Conservation (phyloP, 1,284 basidiomycete genomes). For the Fomitiporia mediterranea region DNA sequence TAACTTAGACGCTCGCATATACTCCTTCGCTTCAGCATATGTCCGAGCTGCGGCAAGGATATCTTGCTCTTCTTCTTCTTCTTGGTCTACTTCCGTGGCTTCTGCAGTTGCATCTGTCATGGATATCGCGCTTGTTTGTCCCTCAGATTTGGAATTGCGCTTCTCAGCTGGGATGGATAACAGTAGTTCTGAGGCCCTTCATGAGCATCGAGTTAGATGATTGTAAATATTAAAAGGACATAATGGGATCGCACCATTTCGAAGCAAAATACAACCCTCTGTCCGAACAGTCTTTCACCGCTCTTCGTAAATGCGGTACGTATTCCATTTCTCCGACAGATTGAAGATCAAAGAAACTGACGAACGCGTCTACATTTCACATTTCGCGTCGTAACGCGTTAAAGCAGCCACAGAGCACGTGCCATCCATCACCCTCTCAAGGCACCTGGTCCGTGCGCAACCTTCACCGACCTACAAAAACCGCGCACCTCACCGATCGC, state of each 20-base stretch:
- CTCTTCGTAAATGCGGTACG: slow-evolving; percentile 22
- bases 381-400: slow-evolving; percentile 1
- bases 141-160: slow-evolving; percentile 19
- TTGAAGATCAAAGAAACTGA: not conserved
- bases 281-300: slow-evolving; percentile 43
- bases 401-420: not conserved
- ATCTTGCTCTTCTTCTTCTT: slow-evolving; percentile 64
- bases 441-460: not conserved
- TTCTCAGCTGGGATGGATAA: slow-evolving; percentile 51
- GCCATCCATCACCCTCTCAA: not conserved
- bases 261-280: slow-evolving; percentile 56
- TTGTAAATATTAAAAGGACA: not conserved
- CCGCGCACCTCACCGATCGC: not conserved
- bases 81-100: slow-evolving; percentile 39
- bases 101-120: slow-evolving; percentile 23
- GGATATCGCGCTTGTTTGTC: slow-evolving; percentile 27
- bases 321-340: slow-evolving; percentile 8
- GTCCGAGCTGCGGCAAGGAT: slow-evolving; percentile 66
- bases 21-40: slow-evolving; percentile 78
- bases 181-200: slow-evolving; percentile 70
- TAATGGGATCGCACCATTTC: slow-evolving; percentile 68
- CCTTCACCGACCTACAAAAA: not conserved
- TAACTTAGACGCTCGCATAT: slow-evolving; percentile 66
- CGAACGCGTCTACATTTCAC: not conserved
- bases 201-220: not conserved